phyloP scores from a whole-genome alignment of 2,329 filamentous ascomycete genomes.

The Hypoxylon sp. region DNA sequence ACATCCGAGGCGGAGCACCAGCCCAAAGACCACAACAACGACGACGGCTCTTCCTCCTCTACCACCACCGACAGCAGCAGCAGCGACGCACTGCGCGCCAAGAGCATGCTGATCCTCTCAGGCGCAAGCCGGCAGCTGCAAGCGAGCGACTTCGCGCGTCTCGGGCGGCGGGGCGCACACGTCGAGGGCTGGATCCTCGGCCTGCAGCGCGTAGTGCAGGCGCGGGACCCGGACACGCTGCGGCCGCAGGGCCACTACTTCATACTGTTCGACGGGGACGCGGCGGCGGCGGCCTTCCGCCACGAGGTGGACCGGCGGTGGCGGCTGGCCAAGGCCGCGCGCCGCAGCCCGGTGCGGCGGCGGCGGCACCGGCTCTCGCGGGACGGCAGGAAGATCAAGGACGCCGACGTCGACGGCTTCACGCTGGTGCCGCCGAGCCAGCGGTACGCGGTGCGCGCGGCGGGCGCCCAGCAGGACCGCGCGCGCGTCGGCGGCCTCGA shows the following conservation, averaged over 20 bases:
- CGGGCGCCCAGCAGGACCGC: not conserved
- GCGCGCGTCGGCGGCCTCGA: slow-evolving; percentile 32
- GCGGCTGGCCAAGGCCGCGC: slow-evolving; percentile 51
- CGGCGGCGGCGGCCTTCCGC: slow-evolving; percentile 69
- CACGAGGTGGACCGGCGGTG: slow-evolving; percentile 62
- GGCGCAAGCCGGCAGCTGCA: slow-evolving; percentile 66
- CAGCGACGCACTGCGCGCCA: slow-evolving; percentile 30
- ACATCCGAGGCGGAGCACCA: slow-evolving; percentile 1
- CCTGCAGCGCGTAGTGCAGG: slow-evolving; percentile 67
- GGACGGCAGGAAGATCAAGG: no score
- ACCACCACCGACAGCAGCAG: not conserved
- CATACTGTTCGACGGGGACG: slow-evolving; percentile 68
- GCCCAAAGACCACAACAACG: not conserved
- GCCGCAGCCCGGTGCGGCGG: no score
- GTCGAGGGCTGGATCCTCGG: slow-evolving; percentile 73
- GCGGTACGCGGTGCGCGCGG: slow-evolving; percentile 33
- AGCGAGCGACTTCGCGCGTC: slow-evolving; percentile 74
- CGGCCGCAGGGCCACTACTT: slow-evolving; percentile 71
- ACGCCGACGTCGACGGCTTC: slow-evolving; percentile 40
- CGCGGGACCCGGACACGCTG: slow-evolving; percentile 68
- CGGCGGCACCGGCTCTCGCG: no score
- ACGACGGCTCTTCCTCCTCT: not conserved
- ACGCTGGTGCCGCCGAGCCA: slow-evolving; percentile 46
- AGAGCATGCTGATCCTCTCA: slow-evolving; percentile 62
- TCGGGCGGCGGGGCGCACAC: slow-evolving; percentile 67